phyloP scores from a whole-genome alignment of 1,284 basidiomycete genomes.

The Mrakiaceae sp. region DNA sequence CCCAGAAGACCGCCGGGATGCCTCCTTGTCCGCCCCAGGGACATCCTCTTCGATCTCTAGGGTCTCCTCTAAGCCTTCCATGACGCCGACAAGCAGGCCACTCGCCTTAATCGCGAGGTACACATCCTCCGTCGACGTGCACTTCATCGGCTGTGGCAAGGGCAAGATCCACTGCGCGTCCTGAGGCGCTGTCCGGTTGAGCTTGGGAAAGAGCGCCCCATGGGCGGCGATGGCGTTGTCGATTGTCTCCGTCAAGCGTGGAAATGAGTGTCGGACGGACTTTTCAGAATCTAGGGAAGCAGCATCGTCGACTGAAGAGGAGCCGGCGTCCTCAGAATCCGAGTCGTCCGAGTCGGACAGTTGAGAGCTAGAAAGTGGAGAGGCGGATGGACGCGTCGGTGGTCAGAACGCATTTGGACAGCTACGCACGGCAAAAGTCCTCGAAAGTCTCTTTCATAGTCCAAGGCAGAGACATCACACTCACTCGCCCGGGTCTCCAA shows the following conservation, averaged over 20 bases:
- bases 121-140: slow-evolving; percentile 75
- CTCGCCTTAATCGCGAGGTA: slow-evolving; percentile 85
- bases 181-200: slow-evolving; percentile 69
- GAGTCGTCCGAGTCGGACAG: slow-evolving; percentile 4
- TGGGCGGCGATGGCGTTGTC: not conserved
- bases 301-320: not conserved
- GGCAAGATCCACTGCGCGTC: slow-evolving; percentile 89
- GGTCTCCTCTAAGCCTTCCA: slow-evolving; percentile 44
- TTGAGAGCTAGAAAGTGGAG: not conserved
- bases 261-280: slow-evolving; percentile 3
- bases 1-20: not conserved
- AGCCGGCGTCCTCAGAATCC: not conserved
- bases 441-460: too few relatives aligned
- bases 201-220: slow-evolving; percentile 69
- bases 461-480: not conserved
- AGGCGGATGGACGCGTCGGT: too few relatives aligned
- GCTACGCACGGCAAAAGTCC: too few relatives aligned
- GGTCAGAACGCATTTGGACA: not conserved
- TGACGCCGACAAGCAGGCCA: slow-evolving; percentile 39
- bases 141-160: slow-evolving; percentile 72
- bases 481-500: slow-evolving; percentile 6
- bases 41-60: slow-evolving; percentile 7
- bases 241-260: slow-evolving; percentile 4
- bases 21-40: slow-evolving; percentile 14
- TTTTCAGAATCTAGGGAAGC: too few relatives aligned